Conservation (phyloP, 306 rosid genomes). For the Cucumis cinereus region DNA sequence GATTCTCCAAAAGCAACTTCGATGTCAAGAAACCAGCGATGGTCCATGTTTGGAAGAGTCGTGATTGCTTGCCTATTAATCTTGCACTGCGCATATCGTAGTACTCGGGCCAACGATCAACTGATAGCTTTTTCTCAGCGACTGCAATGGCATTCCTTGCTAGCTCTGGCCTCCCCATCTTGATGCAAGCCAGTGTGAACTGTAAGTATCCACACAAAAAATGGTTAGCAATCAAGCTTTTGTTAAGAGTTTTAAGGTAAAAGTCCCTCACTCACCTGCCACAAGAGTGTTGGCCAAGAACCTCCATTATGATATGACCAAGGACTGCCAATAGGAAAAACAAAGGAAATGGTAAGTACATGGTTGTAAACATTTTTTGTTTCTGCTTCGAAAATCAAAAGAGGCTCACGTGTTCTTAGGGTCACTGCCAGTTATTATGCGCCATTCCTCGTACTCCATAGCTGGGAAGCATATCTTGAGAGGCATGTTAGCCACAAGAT, state of each 20-base stretch:
- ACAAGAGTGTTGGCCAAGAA: slow-evolving; percentile 86
- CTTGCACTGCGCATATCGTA: slow-evolving; percentile 64
- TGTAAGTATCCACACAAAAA: slow-evolving; percentile 6
- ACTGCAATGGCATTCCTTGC: slow-evolving; percentile 54
- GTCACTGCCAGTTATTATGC: slow-evolving; percentile 80
- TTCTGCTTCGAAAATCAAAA: background rate
- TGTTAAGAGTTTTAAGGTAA: background rate
- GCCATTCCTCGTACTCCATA: slow-evolving; percentile 79
- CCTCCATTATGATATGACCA: slow-evolving; percentile 98
- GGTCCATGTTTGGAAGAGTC: slow-evolving; percentile 72
- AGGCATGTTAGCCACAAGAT: slow-evolving; percentile 73
- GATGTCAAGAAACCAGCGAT: slow-evolving; percentile 62
- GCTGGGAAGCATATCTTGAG: slow-evolving; percentile 90
- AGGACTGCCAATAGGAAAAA: slow-evolving; percentile 39
- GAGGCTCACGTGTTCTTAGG: slow-evolving; percentile 84
- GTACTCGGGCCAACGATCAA: slow-evolving; percentile 75
- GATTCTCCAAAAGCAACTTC: slow-evolving; percentile 63
- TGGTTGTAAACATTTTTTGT: background rate
- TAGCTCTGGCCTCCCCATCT: slow-evolving; percentile 64
- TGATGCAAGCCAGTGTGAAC: slow-evolving; percentile 86
- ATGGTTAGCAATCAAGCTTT: background rate
- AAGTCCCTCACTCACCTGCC: slow-evolving; percentile 53
- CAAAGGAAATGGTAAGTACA: slow-evolving; percentile 5
- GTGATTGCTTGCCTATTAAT: slow-evolving; percentile 64
- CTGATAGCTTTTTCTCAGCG: slow-evolving; percentile 57